Base-by-base conservation (phyloP, 179 eudicot species). In the Camellia oleifera region DNA sequence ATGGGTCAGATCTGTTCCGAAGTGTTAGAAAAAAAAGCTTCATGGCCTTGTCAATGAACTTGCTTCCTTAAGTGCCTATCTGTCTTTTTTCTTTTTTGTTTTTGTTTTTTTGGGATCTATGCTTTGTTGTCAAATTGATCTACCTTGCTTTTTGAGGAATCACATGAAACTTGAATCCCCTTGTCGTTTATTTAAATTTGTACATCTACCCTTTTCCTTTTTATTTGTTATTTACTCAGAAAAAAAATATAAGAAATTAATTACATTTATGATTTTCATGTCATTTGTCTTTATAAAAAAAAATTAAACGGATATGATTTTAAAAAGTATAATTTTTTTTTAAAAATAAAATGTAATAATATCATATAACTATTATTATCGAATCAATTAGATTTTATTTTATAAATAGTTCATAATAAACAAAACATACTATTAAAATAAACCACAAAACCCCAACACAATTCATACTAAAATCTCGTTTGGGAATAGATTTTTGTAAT, bases 1-100 rank as follows among this genome's bases (percentile, higher is more conserved):
- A 95, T 95, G 98, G 90, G 87, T 14, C 86, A 88, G 74, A 78
- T 92, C 68, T 89, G 95, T 75, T 86, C 93, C 0, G 91, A 92
- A 61, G 85, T 88, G 7, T 69, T 93, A 83, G 94, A 93, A 11
- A 86, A 32, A 53, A 69, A 93, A 93, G 81, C 81, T 89, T 23
- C 90, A 81, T 8, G 88, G 69, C 52, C 66, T 85, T 52, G 86
- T 86, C 58, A 81, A 78, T 44, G 83, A 83, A 12, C 76, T 66
- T 60, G 78, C 48, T 40, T 56, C 63, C 62, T 82, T 82, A 5
- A 1, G 15, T 17, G 0, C 2, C 23, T 57, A 4, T 57, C 52
- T 40, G 3, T 53, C 5, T 71, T 48, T 18, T 15, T 6, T 2
- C 4, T 66, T 13, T 4, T 18, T 8, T 10, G 10, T 5, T 15